Percentiles rank a stretch among this genome's conserved stretches.
Evolutionary conservation across 768 basidiomycete genomes (phyloP).

Genomic region (Amanita subjunquillea): DNA sequence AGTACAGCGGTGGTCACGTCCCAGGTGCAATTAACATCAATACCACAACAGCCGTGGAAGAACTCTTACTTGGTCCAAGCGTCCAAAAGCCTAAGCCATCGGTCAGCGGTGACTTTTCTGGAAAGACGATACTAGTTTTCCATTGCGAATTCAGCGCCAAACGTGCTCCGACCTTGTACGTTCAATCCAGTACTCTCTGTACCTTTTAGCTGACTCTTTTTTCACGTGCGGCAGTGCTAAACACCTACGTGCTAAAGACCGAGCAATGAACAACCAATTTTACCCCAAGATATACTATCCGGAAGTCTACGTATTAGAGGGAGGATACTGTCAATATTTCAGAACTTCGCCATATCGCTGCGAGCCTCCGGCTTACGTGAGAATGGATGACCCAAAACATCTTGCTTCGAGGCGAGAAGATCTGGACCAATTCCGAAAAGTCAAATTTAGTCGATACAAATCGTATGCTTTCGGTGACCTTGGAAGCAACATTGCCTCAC

Average conservation of each 20-base stretch:
- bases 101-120: conserved; percentile 59
- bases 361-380: conserved; percentile 74
- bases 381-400: conserved; percentile 91
- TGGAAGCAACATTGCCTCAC: conserved; percentile 26
- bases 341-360: conserved; percentile 60
- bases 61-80: conserved; percentile 56
- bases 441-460: conserved; percentile 80
- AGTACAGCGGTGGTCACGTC: conserved; percentile 90
- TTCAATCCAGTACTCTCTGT: conserved; percentile 9
- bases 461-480: conserved; percentile 90
- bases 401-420: conserved; percentile 74
- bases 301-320: conserved; percentile 94
- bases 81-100: conserved; percentile 53
- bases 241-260: conserved; percentile 84
- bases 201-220: neutral
- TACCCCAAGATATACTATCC: conserved; percentile 95
- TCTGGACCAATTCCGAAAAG: conserved; percentile 84
- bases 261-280: conserved; percentile 74
- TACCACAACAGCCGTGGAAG: conserved; percentile 68
- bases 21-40: conserved; percentile 89
- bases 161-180: conserved; percentile 91
- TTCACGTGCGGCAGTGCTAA: conserved; percentile 56
- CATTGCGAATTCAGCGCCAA: conserved; percentile 98
- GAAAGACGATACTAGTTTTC: conserved; percentile 86
- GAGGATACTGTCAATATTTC: conserved; percentile 89